phyloP scores from a whole-genome alignment of 495 filamentous ascomycete species.

The Lasiosphaeria miniovina region DNA sequence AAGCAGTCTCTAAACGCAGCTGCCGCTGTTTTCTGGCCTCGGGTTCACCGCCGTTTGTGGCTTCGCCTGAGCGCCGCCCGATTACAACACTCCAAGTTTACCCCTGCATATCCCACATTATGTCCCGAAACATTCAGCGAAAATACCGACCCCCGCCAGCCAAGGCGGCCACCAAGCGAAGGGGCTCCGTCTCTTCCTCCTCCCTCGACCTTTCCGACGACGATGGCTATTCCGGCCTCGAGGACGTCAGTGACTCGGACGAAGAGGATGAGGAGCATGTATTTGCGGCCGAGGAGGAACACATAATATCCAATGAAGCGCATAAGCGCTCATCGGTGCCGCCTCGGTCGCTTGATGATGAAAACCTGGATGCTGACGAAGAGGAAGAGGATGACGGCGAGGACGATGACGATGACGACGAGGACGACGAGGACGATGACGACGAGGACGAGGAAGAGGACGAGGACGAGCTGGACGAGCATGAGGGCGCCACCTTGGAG shows the following conservation, averaged over 20 bases:
- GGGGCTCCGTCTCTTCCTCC: conserved; percentile 40
- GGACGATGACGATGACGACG: conserved; percentile 40
- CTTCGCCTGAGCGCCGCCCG: conserved; percentile 14
- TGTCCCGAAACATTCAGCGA: conserved; percentile 54
- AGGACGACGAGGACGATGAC: conserved; percentile 31
- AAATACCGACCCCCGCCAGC: conserved; percentile 42
- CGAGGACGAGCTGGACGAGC: conserved; percentile 25
- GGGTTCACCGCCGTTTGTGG: conserved; percentile 39
- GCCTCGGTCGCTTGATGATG: conserved; percentile 41
- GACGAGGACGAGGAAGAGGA: conserved; percentile 30
- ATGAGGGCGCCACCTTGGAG: conserved; percentile 38
- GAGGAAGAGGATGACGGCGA: conserved; percentile 33
- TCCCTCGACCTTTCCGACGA: conserved; percentile 59
- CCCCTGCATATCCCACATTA: conserved; percentile 32
- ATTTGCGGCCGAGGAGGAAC: conserved; percentile 67
- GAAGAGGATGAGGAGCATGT: conserved; percentile 70
- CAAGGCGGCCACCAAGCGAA: conserved; percentile 38
- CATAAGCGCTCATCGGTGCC: conserved; percentile 30
- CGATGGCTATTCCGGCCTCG: conserved; percentile 68
- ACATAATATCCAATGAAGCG: conserved; percentile 52
- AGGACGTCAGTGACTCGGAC: conserved; percentile 73
- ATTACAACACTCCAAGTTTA: conserved; percentile 10
- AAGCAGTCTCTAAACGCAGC: neutral
- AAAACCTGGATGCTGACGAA: conserved; percentile 32
- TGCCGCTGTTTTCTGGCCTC: neutral